These are phyloP conservation scores for Apiotrichum gracile DNA, from an alignment of 1,284 basidiomycete genomes.

Conservation along the genomic window DNA sequence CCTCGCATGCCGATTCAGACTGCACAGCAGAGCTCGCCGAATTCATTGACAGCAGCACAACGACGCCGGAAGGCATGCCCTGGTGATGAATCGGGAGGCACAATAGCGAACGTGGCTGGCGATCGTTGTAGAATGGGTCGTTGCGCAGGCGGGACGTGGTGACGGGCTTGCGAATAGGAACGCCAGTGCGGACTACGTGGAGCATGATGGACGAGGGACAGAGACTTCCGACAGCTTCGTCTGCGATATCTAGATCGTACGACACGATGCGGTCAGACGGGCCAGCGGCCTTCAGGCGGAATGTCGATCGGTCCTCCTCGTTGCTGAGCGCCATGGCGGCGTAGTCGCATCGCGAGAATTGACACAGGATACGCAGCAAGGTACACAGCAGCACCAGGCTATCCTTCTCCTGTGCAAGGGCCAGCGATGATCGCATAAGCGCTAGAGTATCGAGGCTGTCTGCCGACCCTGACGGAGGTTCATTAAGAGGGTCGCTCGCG, in stretches of 20 bases:
- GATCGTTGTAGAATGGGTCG: slow-evolving; percentile 29
- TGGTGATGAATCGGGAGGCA: slow-evolving; percentile 35
- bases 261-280: slow-evolving; percentile 25
- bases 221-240: slow-evolving; percentile 16
- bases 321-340: slow-evolving; percentile 34
- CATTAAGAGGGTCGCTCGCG: neutral
- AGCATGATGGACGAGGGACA: slow-evolving; percentile 32
- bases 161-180: slow-evolving; percentile 19
- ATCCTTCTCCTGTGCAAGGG: slow-evolving; percentile 34
- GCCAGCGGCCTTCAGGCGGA: slow-evolving; percentile 32
- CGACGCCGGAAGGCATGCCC: slow-evolving; percentile 27
- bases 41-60: slow-evolving; percentile 28
- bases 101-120: slow-evolving; percentile 24
- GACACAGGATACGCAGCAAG: slow-evolving; percentile 30
- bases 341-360: slow-evolving; percentile 34
- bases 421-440: slow-evolving; percentile 34
- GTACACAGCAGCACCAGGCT: slow-evolving; percentile 29
- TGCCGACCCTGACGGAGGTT: neutral
- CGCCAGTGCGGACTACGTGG: slow-evolving; percentile 31
- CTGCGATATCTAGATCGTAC: slow-evolving; percentile 25
- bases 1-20: slow-evolving; percentile 24
- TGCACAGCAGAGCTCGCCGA: slow-evolving; percentile 17
- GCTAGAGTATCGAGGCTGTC: slow-evolving; percentile 16
- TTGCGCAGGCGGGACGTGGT: slow-evolving; percentile 16
- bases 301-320: slow-evolving; percentile 15